Conservation (phyloP, 176 grass and related monocot species). For the Leersia perrieri region DNA sequence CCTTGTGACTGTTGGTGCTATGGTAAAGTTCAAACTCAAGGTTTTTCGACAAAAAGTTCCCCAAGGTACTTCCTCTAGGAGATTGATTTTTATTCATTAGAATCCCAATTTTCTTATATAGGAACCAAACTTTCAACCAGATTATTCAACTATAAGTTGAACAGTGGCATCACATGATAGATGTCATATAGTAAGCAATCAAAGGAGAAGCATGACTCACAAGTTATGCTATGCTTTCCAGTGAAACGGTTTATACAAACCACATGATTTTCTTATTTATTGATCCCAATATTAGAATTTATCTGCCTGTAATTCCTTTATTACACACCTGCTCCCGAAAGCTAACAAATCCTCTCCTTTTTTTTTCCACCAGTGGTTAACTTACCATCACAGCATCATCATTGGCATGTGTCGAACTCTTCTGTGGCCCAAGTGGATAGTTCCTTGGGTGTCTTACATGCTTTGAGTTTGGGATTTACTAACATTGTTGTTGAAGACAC, state of each 20-base stretch:
- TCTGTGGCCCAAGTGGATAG: slow-evolving; percentile 70
- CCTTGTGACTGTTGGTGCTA: slow-evolving; percentile 80
- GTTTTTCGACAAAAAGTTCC: slow-evolving; percentile 76
- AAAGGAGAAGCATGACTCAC: neutral
- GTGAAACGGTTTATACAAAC: slow-evolving; percentile 4
- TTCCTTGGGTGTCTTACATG: slow-evolving; percentile 55
- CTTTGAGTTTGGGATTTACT: slow-evolving; percentile 67
- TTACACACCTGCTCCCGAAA: slow-evolving; percentile 1
- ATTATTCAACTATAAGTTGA: neutral
- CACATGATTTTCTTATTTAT: neutral
- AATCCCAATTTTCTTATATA: neutral
- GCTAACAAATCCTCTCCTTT: slow-evolving; percentile 37
- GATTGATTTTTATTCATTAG: slow-evolving; percentile 10
- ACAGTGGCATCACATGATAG: neutral
- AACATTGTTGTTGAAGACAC: slow-evolving; percentile 82
- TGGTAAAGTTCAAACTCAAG: slow-evolving; percentile 68
- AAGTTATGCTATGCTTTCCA: neutral
- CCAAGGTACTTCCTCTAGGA: slow-evolving; percentile 49
- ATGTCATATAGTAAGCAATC: slow-evolving; percentile 12
- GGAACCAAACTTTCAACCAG: neutral
- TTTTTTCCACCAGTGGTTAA: slow-evolving; percentile 58
- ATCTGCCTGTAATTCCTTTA: neutral
- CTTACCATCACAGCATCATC: slow-evolving; percentile 81
- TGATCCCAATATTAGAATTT: neutral
- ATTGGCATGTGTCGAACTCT: slow-evolving; percentile 71